phyloP scores from a whole-genome alignment of 129 eudicot genomes.

The Flaveria robusta region DNA sequence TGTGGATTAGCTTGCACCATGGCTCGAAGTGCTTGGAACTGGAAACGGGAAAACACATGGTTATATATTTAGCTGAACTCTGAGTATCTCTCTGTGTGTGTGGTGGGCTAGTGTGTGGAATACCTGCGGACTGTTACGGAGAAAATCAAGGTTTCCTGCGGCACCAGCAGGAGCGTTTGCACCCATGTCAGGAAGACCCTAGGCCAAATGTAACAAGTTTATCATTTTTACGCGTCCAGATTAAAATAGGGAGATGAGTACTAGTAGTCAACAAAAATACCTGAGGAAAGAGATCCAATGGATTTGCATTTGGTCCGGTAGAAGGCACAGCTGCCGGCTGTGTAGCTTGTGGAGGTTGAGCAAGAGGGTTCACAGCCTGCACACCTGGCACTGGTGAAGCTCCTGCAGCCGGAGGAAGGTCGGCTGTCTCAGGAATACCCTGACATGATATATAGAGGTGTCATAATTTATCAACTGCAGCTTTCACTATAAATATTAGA shows the following conservation, averaged over 20 bases:
- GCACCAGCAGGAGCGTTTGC: constrained; percentile 69
- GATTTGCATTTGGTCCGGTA: constrained; percentile 83
- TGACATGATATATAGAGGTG: constrained; percentile 18
- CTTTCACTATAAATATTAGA: neutral
- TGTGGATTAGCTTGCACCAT: constrained; percentile 99
- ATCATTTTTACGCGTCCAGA: constrained; percentile 3
- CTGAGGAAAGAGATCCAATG: constrained; percentile 92
- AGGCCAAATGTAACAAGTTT: constrained; percentile 13
- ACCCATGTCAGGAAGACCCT: constrained; percentile 90
- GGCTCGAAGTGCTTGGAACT: constrained; percentile 94
- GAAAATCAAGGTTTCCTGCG: constrained; percentile 80
- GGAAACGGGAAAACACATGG: constrained; percentile 4
- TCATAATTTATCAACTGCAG: neutral
- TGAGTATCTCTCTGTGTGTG: neutral
- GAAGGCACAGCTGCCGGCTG: constrained; percentile 60
- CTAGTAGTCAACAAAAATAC: constrained; percentile 17
- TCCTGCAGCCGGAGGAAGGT: constrained; percentile 65
- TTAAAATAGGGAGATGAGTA: neutral
- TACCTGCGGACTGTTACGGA: constrained; percentile 86
- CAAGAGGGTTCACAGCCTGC: constrained; percentile 55
- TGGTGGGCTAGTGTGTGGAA: constrained; percentile 3
- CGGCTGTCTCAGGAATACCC: constrained; percentile 96
- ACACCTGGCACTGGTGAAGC: constrained; percentile 48
- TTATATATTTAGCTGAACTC: neutral
- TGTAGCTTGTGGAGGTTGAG: constrained; percentile 48